Evolutionary conservation across 2,329 filamentous ascomycete genomes (phyloP), one percentile per base, ranked within the genome.

Genomic region (Cercospora sp.): DNA sequence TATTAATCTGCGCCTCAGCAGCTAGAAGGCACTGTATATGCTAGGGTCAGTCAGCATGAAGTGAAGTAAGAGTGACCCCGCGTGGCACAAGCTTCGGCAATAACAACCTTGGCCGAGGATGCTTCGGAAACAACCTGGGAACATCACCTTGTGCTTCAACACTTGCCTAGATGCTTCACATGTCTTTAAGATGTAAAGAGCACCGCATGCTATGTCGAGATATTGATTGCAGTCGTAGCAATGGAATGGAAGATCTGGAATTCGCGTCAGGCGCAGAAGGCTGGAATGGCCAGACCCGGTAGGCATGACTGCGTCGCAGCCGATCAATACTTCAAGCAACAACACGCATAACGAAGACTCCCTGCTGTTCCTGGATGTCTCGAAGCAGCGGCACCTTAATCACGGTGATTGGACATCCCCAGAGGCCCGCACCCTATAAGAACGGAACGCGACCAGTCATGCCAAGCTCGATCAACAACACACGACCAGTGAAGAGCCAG

Each of bases 61-160:
- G 48, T 55, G 23, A 55, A 55, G 48, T 23, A 55, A 55, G 23
- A 13, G 48, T 59, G 18, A 59, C 55, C 55, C 55, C 31, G 55
- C 55, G 55, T 31, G 55, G 55, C 55, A 59, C 30, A 26, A 55
- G 48, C 48, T 55, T 55, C 48, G 48, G 48, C 48, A 55, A 55
- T 30, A 55, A 55, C 48, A 55, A 55, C 23, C 20, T 55, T 55
- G 48, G 48, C 48, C 48, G 48, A 55, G 48, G 48, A 55, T 55
- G 48, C 48, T 10, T 28, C 48, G 48, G 48, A 30, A 55, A 30
- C 23, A 55, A 55, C 10, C 48, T 55, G 48, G 48, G 48, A 55
- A 28, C 23, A 26, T 30, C 23, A 55, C 6, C 20, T 55, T 55
- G 20, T 3, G 12, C 1, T 28, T 7, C 18, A 28, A 13, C 18